Evolutionary conservation across 2,329 filamentous ascomycete genomes (phyloP), one percentile per base, ranked within the genome.

Genomic region (Neofusicoccum parvum): DNA sequence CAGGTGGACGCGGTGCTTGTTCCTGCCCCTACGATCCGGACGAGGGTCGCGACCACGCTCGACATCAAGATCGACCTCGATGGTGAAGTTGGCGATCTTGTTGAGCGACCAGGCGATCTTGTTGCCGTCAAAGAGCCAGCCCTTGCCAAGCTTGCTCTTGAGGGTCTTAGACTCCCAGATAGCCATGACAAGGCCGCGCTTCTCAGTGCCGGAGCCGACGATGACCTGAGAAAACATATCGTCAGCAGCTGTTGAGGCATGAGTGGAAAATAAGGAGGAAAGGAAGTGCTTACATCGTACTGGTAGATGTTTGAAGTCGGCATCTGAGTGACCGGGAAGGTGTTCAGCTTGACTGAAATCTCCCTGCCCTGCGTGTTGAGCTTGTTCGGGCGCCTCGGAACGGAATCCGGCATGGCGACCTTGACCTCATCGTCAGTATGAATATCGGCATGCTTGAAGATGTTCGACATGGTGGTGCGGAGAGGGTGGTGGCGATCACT

Each of bases 61-160:
- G 0, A 80, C 82, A 71, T 96, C 92, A 1, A 97, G 84, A 70
- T 97, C 88, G 48, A 98, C 84, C 0, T 74, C 76, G 56, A 92
- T 71, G 32, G 73, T 75, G 0, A 75, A 69, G 15, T 68, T 51
- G 71, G 74, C 71, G 72, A 76, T 53, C 23, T 65, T 53, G 15
- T n/a, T 15, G 4, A 15, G 11, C 11, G 46, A 45, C 94, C 95
- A 99, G 15, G 92, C 94, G 53, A 99, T 84, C 76, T 90, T 92
- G 72, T 90, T 89, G 34, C 92, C 92, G 79, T 98, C 93, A 71
- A 88, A 93, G 65, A 97, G 86, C 86, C 90, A 92, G 48, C 81
- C 81, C 2, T 80, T 77, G 2, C 81, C 80, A 1, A 94, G 79
- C 2, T 79, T 78, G 0, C 77, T 68, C 74, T 90, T 85, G 6